Conservation (phyloP, 805 yeast species). For the Dipodascopsis tothii region DNA sequence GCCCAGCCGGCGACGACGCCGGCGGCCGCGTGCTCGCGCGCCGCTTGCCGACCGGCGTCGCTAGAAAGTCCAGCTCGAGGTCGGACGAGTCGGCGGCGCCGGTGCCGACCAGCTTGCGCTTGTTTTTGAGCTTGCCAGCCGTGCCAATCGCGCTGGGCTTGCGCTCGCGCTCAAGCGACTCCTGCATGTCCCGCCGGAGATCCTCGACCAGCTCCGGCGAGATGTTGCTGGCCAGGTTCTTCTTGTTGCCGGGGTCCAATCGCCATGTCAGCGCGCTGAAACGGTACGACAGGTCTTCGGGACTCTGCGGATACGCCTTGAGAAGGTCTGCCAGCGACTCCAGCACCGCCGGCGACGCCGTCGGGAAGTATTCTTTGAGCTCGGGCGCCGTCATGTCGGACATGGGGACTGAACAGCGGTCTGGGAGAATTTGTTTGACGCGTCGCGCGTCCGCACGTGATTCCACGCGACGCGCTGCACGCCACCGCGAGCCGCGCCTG, state of each 20-base stretch:
- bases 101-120: background rate
- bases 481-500: no score
- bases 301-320: background rate
- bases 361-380: background rate
- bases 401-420: no score
- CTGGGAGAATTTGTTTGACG: no score
- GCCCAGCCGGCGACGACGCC: background rate
- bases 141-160: background rate
- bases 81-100: no score
- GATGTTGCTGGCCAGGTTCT: background rate
- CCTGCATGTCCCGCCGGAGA: conserved; percentile 12
- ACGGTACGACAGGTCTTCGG: background rate
- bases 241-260: background rate
- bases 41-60: background rate
- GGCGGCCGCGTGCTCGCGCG: background rate
- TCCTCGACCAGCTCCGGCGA: conserved; percentile 11
- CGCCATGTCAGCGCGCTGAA: background rate
- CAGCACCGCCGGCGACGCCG: background rate
- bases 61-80: no score
- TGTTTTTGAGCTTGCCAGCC: background rate
- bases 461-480: no score
- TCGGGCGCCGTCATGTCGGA: no score
- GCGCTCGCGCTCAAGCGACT: conserved; percentile 12
- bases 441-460: no score
- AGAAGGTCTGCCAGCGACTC: background rate